phyloP scores from a whole-genome alignment of 306 rosid genomes.

The Vigna trinervia region DNA sequence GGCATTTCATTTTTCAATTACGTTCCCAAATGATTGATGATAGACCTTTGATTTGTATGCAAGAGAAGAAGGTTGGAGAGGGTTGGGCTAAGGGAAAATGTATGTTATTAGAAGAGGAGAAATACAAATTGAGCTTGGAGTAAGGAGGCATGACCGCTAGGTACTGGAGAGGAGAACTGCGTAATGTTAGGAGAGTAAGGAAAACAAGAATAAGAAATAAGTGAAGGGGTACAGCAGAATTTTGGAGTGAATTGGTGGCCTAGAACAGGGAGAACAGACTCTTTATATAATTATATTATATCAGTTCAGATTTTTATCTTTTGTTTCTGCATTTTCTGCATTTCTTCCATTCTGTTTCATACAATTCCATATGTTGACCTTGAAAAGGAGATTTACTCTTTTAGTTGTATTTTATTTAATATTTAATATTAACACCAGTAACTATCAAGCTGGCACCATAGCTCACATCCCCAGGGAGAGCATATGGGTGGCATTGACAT shows the following conservation, averaged over 20 bases:
- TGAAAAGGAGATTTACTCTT: not conserved
- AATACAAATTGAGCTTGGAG: too few species aligned
- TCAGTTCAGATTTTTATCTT: not conserved
- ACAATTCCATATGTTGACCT: not conserved
- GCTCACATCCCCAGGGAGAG: too few species aligned
- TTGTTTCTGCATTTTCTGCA: not conserved
- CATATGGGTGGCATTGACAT: too few species aligned
- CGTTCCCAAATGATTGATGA: not conserved
- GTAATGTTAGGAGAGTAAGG: too few species aligned
- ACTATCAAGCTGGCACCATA: too few species aligned
- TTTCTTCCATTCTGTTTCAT: not conserved
- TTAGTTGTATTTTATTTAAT: not conserved
- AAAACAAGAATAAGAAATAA: too few species aligned
- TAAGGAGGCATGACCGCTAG: too few species aligned
- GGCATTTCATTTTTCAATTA: not conserved
- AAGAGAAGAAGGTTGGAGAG: not conserved
- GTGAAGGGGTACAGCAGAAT: not conserved
- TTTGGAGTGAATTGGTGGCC: not conserved
- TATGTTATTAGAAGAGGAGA: too few species aligned
- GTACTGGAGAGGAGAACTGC: too few species aligned
- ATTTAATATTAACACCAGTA: not conserved
- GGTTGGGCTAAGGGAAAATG: not conserved
- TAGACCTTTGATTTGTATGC: not conserved
- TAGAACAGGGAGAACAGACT: not conserved
- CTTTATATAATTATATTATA: not conserved